A percentile compares a stretch with the other conserved stretches of the same genome.
These are phyloP conservation scores for Aspergillus fijiensis DNA, from an alignment of 2,329 filamentous ascomycete species.

Conservation along the genomic window DNA sequence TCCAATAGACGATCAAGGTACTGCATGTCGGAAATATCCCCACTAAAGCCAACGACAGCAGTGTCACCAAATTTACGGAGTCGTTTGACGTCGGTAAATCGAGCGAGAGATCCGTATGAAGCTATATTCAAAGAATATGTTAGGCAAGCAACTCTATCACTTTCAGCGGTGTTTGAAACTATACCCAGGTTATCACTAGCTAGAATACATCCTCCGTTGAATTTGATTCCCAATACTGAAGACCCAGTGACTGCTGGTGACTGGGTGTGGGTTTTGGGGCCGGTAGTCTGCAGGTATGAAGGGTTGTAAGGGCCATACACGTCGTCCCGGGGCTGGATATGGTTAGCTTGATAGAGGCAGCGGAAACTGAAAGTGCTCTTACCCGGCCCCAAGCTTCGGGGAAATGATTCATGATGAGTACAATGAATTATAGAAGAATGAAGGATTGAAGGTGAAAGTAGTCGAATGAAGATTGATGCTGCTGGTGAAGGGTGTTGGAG, in stretches of 20 bases:
- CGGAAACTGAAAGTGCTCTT: slow-evolving; percentile 20
- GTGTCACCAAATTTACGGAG: slow-evolving; percentile 83
- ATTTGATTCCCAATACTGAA: slow-evolving; percentile 92
- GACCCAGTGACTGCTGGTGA: slow-evolving; percentile 93
- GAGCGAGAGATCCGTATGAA: slow-evolving; percentile 94
- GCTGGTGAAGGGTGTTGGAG: slow-evolving; percentile 13
- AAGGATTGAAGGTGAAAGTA: background rate
- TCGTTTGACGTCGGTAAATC: slow-evolving; percentile 95
- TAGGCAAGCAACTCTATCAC: background rate
- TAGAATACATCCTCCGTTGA: slow-evolving; percentile 93
- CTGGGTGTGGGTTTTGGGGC: slow-evolving; percentile 83
- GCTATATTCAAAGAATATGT: slow-evolving; percentile 53
- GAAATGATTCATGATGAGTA: slow-evolving; percentile 60
- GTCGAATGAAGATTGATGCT: slow-evolving; percentile 3
- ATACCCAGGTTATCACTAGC: slow-evolving; percentile 93
- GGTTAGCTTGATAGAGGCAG: slow-evolving; percentile 33
- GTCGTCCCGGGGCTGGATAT: slow-evolving; percentile 79
- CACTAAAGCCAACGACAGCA: slow-evolving; percentile 87
- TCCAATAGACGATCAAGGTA: slow-evolving; percentile 88
- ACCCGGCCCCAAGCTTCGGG: slow-evolving; percentile 67
- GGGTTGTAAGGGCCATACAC: slow-evolving; percentile 91
- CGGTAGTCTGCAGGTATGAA: slow-evolving; percentile 71
- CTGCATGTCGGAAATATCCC: slow-evolving; percentile 99
- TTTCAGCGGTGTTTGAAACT: slow-evolving; percentile 26
- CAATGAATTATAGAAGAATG: slow-evolving; percentile 7